Conservation (phyloP, 352 stramenopile genomes). For the Globisporangium iwayamae region DNA sequence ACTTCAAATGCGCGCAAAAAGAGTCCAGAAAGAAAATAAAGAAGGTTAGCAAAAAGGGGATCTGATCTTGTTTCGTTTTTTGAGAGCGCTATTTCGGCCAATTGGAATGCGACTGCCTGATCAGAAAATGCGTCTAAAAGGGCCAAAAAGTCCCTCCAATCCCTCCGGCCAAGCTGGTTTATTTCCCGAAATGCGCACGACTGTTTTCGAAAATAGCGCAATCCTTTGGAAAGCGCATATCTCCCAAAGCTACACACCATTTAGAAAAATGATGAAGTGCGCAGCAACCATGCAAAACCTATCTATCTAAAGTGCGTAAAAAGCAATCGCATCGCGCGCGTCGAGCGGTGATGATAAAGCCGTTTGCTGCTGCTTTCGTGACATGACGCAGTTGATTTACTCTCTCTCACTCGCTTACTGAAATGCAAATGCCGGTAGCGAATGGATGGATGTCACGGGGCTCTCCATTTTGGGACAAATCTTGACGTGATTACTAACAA, state of each 20-base stretch:
- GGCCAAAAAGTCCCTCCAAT: not conserved
- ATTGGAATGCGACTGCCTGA: not conserved
- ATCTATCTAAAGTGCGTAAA: too few species aligned
- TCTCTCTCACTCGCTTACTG: not conserved
- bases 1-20: not conserved
- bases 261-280: too few species aligned
- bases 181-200: not conserved
- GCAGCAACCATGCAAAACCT: too few species aligned
- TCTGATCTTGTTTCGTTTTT: conserved; percentile 6
- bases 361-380: not conserved
- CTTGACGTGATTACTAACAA: conserved; percentile 8
- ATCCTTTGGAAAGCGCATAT: not conserved
- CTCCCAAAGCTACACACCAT: not conserved
- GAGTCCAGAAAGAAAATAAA: conserved; percentile 4
- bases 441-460: not conserved
- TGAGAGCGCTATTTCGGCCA: not conserved
- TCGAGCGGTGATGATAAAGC: not conserved
- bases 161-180: not conserved
- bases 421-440: too few species aligned
- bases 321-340: not conserved
- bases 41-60: conserved; percentile 5
- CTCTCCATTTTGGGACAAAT: not conserved
- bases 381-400: not conserved
- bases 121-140: not conserved
- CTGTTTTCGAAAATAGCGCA: conserved; percentile 1